Conservation (phyloP, 306 rosid genomes). For the Arachis hypogaea region DNA sequence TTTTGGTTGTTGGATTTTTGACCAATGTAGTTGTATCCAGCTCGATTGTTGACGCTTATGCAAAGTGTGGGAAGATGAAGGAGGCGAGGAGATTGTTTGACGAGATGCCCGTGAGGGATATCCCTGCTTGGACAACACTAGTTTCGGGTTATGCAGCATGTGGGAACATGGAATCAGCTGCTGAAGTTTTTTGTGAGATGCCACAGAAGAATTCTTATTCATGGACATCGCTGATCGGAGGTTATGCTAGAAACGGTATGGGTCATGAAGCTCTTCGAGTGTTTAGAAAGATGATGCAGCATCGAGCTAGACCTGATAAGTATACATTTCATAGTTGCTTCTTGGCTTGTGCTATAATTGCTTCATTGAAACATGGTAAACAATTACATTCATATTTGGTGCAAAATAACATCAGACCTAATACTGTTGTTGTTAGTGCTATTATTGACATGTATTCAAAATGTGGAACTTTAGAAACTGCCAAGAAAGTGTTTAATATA, state of each 20-base stretch:
- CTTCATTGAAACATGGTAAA: conserved; percentile 71
- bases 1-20: conserved; percentile 67
- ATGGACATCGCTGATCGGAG: conserved; percentile 76
- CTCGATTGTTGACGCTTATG: conserved; percentile 76
- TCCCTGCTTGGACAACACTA: conserved; percentile 74
- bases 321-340: conserved; percentile 80
- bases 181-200: conserved; percentile 66
- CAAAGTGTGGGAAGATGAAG: conserved; percentile 67
- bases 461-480: conserved; percentile 69
- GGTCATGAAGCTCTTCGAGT: conserved; percentile 74
- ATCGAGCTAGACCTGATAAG: conserved; percentile 68
- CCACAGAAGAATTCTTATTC: conserved; percentile 72
- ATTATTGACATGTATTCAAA: conserved; percentile 82
- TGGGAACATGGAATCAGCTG: conserved; percentile 69
- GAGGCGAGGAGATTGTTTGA: conserved; percentile 69
- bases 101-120: conserved; percentile 62
- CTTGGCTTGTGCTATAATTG: conserved; percentile 70
- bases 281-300: conserved; percentile 61
- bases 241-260: conserved; percentile 67
- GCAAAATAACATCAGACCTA: conserved; percentile 62
- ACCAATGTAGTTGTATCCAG: conserved; percentile 72
- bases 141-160: conserved; percentile 72
- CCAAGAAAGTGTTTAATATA: conserved; percentile 51
- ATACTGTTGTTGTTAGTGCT: conserved; percentile 70
- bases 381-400: conserved; percentile 67